Base-by-base conservation (phyloP, 2,329 filamentous ascomycete genomes). In the Neospermospora avenae region DNA sequence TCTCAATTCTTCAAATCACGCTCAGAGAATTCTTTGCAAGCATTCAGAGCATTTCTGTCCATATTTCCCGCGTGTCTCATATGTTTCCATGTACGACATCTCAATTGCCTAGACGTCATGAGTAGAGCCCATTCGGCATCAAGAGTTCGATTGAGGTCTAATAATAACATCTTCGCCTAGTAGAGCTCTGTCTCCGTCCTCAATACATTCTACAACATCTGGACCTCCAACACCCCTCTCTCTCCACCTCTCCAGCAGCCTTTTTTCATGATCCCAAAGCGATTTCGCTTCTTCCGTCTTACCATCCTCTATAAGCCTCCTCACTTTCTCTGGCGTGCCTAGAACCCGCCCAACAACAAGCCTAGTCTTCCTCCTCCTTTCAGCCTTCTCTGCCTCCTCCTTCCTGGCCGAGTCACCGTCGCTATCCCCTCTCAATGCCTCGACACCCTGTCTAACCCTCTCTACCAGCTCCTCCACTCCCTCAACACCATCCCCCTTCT, bases 261-360 rank as follows among this genome's bases (percentile, higher is more conserved):
- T 62, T 37, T 61, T 55, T 8, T 64, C 64, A 25, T 53, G 46
- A 34, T 64, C 66, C 70, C 70, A 72, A 24, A 81, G 77, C 60
- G 72, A 74, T 67, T 77, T 80, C 1, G 90, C 90, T 61, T 88
- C 85, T 20, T 87, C 83, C 25, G 77, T 68, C 64, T 80, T 83
- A 14, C 87, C 89, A 54, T 84, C 80, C 8, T 74, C 76, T 14
- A 89, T 77, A 61, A 92, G 74, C 35, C 70, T 71, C 61, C 81
- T 78, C 63, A 93, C 70, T 66, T 82, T 78, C 56, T 69, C 42
- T 11, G 71, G 71, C 28, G 62, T 66, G 13, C 67, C 68, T 8
- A 72, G 44, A 13, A 71, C 66, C 48, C 65, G 65, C 46, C 58
- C 31, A 14, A 67, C 69, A 11, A 69, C 63, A 48, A 62, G 58